Percentiles rank a stretch among this genome's conserved stretches.
Evolutionary conservation across 495 filamentous ascomycete genomes (phyloP).

Genomic region (Cercophora sp.): DNA sequence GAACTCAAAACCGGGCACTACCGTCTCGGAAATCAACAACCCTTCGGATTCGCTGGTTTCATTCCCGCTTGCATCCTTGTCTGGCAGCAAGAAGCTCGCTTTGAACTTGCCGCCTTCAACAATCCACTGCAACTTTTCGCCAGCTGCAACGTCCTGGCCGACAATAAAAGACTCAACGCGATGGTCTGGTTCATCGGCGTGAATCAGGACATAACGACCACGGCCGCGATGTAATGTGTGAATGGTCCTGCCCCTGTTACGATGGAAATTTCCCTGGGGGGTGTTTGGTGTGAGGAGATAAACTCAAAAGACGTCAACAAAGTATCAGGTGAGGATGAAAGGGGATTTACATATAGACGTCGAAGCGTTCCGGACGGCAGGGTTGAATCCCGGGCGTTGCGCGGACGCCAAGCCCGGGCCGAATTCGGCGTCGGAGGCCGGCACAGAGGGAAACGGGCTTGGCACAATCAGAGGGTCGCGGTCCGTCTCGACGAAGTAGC

Average conservation of each 20-base stretch:
- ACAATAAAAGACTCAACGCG: constrained; percentile 60
- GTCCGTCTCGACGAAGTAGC: constrained; percentile 63
- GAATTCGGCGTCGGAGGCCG: constrained; percentile 14
- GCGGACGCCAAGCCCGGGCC: constrained; percentile 14
- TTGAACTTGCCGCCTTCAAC: constrained; percentile 65
- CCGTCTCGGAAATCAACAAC: constrained; percentile 63
- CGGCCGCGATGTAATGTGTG: constrained; percentile 59
- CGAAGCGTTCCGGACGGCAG: constrained; percentile 39
- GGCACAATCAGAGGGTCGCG: constrained; percentile 46
- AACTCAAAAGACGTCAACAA: no score
- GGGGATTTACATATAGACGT: constrained; percentile 58
- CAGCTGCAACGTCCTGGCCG: constrained; percentile 49
- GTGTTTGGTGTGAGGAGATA: constrained; percentile 57
- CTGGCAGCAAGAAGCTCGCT: constrained; percentile 53
- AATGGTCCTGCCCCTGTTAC: constrained; percentile 55
- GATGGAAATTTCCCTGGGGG: constrained; percentile 57
- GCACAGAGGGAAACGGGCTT: constrained; percentile 42
- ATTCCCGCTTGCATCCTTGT: constrained; percentile 33
- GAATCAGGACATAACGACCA: constrained; percentile 59
- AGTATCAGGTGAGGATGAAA: no score
- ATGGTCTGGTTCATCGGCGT: constrained; percentile 37
- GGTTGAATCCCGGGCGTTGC: constrained; percentile 25
- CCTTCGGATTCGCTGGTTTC: constrained; percentile 27
- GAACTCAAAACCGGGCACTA: constrained; percentile 63
- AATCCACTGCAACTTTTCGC: constrained; percentile 63